A percentile compares a stretch with the other conserved stretches of the same genome.
Conservation (phyloP, 1,139 yeast species). For the Candida tropicalis region DNA sequence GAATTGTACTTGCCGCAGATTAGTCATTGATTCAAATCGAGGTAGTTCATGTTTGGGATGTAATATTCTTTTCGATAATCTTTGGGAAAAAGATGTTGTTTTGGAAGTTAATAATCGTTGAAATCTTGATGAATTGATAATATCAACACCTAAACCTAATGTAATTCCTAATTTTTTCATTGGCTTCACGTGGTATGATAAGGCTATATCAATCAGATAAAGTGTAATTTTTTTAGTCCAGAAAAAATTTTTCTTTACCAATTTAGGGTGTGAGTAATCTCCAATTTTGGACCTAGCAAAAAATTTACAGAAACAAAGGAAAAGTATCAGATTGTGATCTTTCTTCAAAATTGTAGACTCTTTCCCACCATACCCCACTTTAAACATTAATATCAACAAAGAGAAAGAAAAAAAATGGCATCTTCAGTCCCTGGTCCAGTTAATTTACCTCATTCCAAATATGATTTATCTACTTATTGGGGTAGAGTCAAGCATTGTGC, state of each 20-base stretch:
- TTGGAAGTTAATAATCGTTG: slow-evolving; percentile 35
- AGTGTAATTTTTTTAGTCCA: neutral
- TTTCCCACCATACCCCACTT: no score
- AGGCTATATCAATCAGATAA: neutral
- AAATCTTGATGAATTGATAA: slow-evolving; percentile 56
- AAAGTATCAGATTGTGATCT: neutral
- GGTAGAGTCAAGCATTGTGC: slow-evolving; percentile 96
- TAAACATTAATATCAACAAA: no score
- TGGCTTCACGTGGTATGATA: neutral
- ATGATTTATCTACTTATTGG: slow-evolving; percentile 80
- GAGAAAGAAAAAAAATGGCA: slow-evolving; percentile 57
- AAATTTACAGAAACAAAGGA: neutral
- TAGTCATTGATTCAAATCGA: slow-evolving; percentile 25
- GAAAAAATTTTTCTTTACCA: neutral
- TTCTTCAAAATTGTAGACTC: no score
- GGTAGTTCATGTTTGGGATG: slow-evolving; percentile 53
- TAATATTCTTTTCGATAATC: slow-evolving; percentile 53
- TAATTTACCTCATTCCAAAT: slow-evolving; percentile 74
- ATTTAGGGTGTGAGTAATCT: slow-evolving; percentile 1
- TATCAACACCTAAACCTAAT: slow-evolving; percentile 65
- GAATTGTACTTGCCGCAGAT: slow-evolving; percentile 20
- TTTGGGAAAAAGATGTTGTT: slow-evolving; percentile 28
- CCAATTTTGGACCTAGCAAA: neutral
- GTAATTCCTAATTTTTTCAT: slow-evolving; percentile 15
- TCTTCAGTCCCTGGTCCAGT: slow-evolving; percentile 83